phyloP scores from a whole-genome alignment of 1,139 yeast genomes.

The Yamadazyma aaseri region DNA sequence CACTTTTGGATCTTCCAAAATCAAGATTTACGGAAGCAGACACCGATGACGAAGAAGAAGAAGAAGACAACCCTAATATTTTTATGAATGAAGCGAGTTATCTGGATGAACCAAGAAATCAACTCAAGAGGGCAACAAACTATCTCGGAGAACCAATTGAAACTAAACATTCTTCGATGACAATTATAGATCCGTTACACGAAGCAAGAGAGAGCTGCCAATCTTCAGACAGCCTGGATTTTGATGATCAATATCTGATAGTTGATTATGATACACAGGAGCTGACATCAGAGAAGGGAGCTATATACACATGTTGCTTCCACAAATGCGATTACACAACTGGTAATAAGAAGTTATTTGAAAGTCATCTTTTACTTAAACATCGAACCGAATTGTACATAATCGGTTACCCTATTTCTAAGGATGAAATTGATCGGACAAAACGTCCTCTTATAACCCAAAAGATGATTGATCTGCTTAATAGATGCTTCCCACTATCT shows the following conservation, averaged over 20 bases:
- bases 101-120: too few relatives aligned
- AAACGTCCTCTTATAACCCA: conserved; percentile 6
- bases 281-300: conserved; percentile 6
- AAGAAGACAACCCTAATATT: too few relatives aligned
- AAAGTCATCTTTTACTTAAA: conserved; percentile 27
- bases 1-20: not conserved
- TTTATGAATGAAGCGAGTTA: too few relatives aligned
- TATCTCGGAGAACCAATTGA: too few relatives aligned
- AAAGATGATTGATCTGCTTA: conserved; percentile 14
- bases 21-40: not conserved
- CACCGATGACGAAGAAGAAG: not conserved
- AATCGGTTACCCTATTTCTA: conserved; percentile 35
- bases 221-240: conserved; percentile 4
- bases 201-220: not conserved
- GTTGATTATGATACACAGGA: conserved; percentile 19
- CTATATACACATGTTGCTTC: conserved; percentile 31
- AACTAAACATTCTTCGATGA: too few relatives aligned
- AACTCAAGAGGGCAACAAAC: too few relatives aligned
- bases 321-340: conserved; percentile 30
- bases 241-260: conserved; percentile 29
- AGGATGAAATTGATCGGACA: conserved; percentile 8
- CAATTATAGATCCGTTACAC: too few relatives aligned
- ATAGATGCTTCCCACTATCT: conserved; percentile 27
- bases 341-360: conserved; percentile 30
- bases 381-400: conserved; percentile 25